Base-by-base conservation (phyloP, 2,329 filamentous ascomycete species). In the Phialophora chinensis region DNA sequence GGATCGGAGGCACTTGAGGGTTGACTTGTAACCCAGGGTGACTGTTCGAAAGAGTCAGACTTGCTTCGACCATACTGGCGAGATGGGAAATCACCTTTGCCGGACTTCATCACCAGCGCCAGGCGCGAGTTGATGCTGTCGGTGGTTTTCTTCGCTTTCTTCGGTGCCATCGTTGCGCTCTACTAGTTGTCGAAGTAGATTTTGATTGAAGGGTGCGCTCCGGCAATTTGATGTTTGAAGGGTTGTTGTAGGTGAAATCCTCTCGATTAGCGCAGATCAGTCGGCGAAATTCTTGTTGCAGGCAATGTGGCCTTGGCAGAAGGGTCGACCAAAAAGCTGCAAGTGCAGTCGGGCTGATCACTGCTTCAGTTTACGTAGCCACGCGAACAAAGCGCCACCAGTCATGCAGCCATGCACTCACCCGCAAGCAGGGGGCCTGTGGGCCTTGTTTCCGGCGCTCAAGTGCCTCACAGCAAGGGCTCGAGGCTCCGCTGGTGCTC, bases 11-110 rank as follows among this genome's bases (percentile, higher is more conserved):
- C 86, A 86, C 91, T 98, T 96, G 79, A 95, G 87, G 79, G 87
- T 94, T 72, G 88, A 91, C 85, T 94, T 93, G 88, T 94, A 94
- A 77, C 93, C 93, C 73, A 96, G 87, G 73, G 88, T 93, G 86
- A 97, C 92, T 87, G 79, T 59, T 56, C 56, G 25, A 62, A 50
- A 10, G 62, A 62, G 33, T 60, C 66, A 66, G 65, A 44, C 67
- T 11, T 57, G 59, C 31, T 25, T 47, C n/a, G 20, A 38, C 52
- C 55, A 27, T 57, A 53, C 29, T 52, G 66, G 17, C 31, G 20
- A 12, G 33, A 7, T 35, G 49, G 8, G 29, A 57, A 63, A 74
- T 54, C 72, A 82, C 80, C 80, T 82, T 91, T 91, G 77, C 80
- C 79, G 67, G 82, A 86, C 81, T 88, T 88, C 86, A 89, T 88